These are phyloP conservation scores for Coniochaeta ligniaria DNA, from an alignment of 2,329 filamentous ascomycete species.

Conservation along the genomic window DNA sequence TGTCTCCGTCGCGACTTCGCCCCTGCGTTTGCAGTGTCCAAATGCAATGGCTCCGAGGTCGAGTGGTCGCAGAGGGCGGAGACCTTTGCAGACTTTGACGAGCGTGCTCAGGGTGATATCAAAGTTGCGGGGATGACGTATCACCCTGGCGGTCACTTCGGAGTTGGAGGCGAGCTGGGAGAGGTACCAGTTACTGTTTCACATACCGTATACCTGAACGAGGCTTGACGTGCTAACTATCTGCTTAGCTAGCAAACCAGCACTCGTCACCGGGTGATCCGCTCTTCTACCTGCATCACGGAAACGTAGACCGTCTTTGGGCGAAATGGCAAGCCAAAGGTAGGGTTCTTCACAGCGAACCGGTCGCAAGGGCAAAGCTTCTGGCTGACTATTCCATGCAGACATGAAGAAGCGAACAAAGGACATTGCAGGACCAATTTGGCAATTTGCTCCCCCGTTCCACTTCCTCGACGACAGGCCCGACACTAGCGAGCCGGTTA, in stretches of 20 bases:
- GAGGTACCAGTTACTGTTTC: slow-evolving; percentile 4
- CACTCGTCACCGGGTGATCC: slow-evolving; percentile 20
- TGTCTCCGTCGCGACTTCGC: slow-evolving; percentile 2
- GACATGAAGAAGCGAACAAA: slow-evolving; percentile 11
- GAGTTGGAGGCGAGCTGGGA: slow-evolving; percentile 15
- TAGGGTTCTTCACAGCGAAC: neutral
- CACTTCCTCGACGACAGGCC: slow-evolving; percentile 20
- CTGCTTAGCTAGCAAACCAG: slow-evolving; percentile 13
- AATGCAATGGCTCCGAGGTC: neutral
- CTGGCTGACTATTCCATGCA: neutral
- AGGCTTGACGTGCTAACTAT: neutral
- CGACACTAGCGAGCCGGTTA: slow-evolving; percentile 21
- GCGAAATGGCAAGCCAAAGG: slow-evolving; percentile 16
- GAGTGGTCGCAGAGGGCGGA: neutral
- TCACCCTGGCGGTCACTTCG: slow-evolving; percentile 15
- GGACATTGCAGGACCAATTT: slow-evolving; percentile 23
- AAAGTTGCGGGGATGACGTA: slow-evolving; percentile 7
- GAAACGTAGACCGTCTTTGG: slow-evolving; percentile 16
- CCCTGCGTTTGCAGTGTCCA: neutral
- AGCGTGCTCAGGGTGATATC: neutral
- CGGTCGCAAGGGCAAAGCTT: neutral
- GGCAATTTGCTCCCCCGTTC: slow-evolving; percentile 22
- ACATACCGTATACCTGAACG: neutral
- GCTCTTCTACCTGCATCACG: slow-evolving; percentile 25
- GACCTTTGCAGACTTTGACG: neutral